Percentiles rank a stretch among this genome's conserved stretches.
phyloP scores from a whole-genome alignment of 108 stramenopile species.

The Cyclotella cryptica region DNA sequence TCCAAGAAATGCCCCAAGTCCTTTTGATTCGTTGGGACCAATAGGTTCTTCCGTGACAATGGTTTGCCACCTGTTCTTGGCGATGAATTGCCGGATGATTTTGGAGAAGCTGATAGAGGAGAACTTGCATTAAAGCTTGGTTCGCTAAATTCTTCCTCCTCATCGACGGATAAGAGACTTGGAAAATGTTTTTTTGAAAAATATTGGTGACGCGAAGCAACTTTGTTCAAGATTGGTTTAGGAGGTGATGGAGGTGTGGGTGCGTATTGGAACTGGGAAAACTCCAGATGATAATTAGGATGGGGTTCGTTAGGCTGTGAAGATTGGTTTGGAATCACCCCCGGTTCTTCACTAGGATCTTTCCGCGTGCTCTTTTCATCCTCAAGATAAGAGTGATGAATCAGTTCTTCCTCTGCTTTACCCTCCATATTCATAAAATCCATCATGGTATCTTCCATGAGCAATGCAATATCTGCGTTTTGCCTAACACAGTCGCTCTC shows the following conservation, averaged over 20 bases:
- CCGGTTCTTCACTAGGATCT: background rate
- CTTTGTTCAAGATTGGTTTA: conserved; percentile 1
- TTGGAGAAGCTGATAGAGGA: background rate
- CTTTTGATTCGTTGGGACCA: background rate
- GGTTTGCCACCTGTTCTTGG: background rate
- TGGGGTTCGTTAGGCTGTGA: background rate
- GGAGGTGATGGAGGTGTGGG: background rate
- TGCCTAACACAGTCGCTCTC: conserved; percentile 45
- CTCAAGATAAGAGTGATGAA: background rate
- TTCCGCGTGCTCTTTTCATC: background rate
- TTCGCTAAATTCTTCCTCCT: conserved; percentile 32
- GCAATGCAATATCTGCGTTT: conserved; percentile 29
- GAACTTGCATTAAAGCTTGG: background rate
- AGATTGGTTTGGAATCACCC: background rate
- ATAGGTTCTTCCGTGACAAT: background rate
- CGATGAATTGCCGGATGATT: background rate
- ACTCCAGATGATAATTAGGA: background rate
- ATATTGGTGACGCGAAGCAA: conserved; percentile 9
- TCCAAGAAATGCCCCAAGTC: conserved; percentile 27
- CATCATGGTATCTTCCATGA: conserved; percentile 49
- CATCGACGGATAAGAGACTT: conserved; percentile 29
- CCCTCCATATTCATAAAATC: conserved; percentile 18
- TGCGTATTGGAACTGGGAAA: conserved; percentile 5
- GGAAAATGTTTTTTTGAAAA: conserved; percentile 24
- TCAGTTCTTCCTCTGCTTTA: background rate